Conservation (phyloP, 2,329 filamentous ascomycete species). For the Scorias spongiosa region DNA sequence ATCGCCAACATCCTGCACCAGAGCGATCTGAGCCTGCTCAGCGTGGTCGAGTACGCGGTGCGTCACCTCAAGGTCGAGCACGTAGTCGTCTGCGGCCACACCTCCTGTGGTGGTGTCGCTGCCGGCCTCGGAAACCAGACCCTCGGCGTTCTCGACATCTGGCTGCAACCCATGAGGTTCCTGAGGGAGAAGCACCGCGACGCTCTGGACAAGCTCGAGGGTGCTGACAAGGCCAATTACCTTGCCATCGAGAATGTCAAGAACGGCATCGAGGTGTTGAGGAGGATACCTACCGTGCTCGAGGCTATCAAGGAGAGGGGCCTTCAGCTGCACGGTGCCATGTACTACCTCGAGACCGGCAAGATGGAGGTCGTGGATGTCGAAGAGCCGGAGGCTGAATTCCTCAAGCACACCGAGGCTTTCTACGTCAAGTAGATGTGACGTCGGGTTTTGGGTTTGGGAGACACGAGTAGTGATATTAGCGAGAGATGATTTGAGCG, state of each 20-base stretch:
- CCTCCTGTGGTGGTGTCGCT: conserved; percentile 42
- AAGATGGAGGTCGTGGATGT: conserved; percentile 37
- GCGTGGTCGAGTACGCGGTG: conserved; percentile 70
- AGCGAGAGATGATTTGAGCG: background rate
- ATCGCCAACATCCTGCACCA: conserved; percentile 70
- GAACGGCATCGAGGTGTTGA: conserved; percentile 49
- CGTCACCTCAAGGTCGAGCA: conserved; percentile 51
- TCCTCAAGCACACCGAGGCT: background rate
- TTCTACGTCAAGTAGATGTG: background rate
- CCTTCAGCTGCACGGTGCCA: conserved; percentile 59
- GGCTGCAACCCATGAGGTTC: conserved; percentile 42
- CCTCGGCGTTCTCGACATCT: conserved; percentile 44
- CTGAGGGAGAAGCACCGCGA: conserved; percentile 38
- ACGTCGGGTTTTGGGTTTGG: background rate
- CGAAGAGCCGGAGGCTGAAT: conserved; percentile 15
- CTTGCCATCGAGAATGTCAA: conserved; percentile 67
- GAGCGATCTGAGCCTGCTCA: conserved; percentile 58
- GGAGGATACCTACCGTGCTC: conserved; percentile 52
- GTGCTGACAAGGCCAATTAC: conserved; percentile 39
- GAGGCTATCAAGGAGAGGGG: conserved; percentile 57
- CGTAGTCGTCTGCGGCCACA: conserved; percentile 48
- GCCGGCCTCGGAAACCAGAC: conserved; percentile 41
- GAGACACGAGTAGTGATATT: background rate
- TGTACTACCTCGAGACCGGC: conserved; percentile 53
- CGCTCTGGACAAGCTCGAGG: conserved; percentile 32